Evolutionary conservation across 345 rosid species (phyloP).

Genomic region (Euphorbia tirucalli): DNA sequence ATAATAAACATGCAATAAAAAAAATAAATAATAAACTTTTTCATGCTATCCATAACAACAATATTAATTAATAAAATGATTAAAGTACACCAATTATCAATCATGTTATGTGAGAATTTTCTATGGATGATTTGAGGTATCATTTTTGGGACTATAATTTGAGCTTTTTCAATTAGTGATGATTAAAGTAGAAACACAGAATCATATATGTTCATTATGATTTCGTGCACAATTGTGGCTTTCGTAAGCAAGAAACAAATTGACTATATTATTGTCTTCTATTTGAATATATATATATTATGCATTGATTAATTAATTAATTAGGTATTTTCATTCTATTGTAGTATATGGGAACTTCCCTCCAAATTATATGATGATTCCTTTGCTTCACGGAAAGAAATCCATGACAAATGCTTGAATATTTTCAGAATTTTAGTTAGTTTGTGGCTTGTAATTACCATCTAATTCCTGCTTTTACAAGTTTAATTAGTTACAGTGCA

Average conservation of each 20-base stretch:
- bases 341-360: neutral
- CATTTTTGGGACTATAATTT: neutral
- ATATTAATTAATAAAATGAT: no score
- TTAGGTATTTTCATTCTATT: neutral
- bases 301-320: neutral
- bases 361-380: constrained; percentile 12
- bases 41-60: no score
- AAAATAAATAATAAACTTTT: no score
- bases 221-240: neutral
- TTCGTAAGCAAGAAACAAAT: constrained; percentile 4
- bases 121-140: neutral
- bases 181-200: constrained; percentile 5
- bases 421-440: neutral
- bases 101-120: neutral
- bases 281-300: neutral
- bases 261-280: neutral
- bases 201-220: constrained; percentile 4
- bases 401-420: constrained; percentile 1
- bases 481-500: neutral
- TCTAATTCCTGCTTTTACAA: neutral
- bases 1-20: no score
- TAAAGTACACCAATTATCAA: neutral
- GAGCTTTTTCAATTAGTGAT: neutral
- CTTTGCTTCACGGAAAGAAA: constrained; percentile 23
- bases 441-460: neutral